These are phyloP conservation scores for Psidium friedrichsthalianum DNA, from an alignment of 345 rosid species.

Conservation along the genomic window DNA sequence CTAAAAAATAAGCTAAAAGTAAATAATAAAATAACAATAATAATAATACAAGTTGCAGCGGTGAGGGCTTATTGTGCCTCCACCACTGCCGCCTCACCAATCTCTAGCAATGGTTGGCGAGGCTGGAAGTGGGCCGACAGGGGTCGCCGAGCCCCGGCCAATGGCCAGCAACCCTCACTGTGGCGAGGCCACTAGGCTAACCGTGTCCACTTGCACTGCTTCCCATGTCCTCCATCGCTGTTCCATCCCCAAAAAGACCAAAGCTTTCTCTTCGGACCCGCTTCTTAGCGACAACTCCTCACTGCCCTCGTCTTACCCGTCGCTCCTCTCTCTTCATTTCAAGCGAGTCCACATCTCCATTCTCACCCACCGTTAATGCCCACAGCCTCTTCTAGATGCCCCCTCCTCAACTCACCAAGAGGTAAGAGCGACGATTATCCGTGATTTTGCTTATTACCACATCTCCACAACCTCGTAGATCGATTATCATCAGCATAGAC, in stretches of 20 bases:
- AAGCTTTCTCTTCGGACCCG: conserved; percentile 3
- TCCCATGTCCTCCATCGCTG: conserved; percentile 9
- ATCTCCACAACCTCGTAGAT: too few relatives aligned
- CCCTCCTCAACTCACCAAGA: conserved; percentile 41
- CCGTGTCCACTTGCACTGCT: not conserved
- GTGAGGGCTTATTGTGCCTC: too few relatives aligned
- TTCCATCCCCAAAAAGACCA: not conserved
- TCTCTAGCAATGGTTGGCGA: too few relatives aligned
- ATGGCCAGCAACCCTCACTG: too few relatives aligned
- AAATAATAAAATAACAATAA: too few relatives aligned
- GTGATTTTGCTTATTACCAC: not conserved
- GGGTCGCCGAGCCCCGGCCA: too few relatives aligned
- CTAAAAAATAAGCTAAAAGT: too few relatives aligned
- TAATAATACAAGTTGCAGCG: too few relatives aligned
- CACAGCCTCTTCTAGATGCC: conserved; percentile 72
- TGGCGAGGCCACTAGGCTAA: not conserved
- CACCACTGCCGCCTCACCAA: too few relatives aligned
- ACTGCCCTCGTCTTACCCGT: conserved; percentile 24
- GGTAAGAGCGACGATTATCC: conserved; percentile 11
- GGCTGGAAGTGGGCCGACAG: too few relatives aligned
- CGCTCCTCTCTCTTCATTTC: conserved; percentile 10
- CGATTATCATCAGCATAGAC: too few relatives aligned
- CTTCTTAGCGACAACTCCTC: conserved; percentile 38
- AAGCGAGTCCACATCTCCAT: not conserved
- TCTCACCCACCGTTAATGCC: conserved; percentile 14